These are phyloP conservation scores for Rachicladosporium sp. DNA, from an alignment of 2,329 filamentous ascomycete species.

Conservation along the genomic window DNA sequence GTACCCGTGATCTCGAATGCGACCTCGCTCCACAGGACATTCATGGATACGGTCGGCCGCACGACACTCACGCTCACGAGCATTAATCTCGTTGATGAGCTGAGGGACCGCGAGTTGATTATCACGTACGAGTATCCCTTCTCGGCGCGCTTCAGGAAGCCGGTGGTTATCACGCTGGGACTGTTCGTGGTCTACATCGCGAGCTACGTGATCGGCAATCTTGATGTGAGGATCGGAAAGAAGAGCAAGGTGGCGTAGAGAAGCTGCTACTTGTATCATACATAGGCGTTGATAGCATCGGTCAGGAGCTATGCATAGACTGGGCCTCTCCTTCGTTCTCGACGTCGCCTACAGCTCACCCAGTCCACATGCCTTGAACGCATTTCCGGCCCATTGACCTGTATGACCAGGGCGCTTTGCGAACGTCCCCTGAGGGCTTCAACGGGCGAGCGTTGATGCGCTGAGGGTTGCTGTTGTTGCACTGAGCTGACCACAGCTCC, in stretches of 20 bases:
- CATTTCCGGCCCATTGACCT: no score
- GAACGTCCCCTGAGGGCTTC: no score
- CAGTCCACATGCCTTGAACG: no score
- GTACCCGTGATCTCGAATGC: slow-evolving; percentile 55
- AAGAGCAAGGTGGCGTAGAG: slow-evolving; percentile 13
- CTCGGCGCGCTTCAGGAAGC: slow-evolving; percentile 68
- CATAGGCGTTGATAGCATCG: no score
- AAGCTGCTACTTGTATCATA: no score
- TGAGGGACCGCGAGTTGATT: slow-evolving; percentile 69
- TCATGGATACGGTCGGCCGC: slow-evolving; percentile 84
- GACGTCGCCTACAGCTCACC: no score
- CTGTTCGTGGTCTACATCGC: slow-evolving; percentile 61
- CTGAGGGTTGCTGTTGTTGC: no score
- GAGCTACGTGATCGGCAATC: slow-evolving; percentile 61
- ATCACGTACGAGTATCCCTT: slow-evolving; percentile 81
- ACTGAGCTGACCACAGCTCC: no score
- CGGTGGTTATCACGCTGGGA: slow-evolving; percentile 65
- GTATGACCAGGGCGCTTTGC: no score
- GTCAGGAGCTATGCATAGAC: no score
- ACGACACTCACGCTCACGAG: slow-evolving; percentile 70
- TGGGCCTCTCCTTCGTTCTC: no score
- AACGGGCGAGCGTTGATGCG: no score
- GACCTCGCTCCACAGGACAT: slow-evolving; percentile 66
- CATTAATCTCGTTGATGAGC: slow-evolving; percentile 80
- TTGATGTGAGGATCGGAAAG: slow-evolving; percentile 65